A percentile compares a stretch with the other conserved stretches of the same genome.
phyloP scores from a whole-genome alignment of 2,329 filamentous ascomycete species.

The Truncatella angustata region DNA sequence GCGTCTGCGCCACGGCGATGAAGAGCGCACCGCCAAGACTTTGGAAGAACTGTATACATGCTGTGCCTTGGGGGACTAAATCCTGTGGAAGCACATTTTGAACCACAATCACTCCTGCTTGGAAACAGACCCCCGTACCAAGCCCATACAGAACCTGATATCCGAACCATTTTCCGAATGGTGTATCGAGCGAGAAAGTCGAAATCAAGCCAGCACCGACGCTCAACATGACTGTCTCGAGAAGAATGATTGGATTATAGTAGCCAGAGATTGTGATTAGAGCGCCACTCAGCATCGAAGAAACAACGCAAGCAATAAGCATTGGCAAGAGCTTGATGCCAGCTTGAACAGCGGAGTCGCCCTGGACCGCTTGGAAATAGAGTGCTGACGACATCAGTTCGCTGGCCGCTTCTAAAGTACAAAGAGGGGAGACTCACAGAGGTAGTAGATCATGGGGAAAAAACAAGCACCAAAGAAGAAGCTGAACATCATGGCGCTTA shows the following conservation, averaged over 20 bases:
- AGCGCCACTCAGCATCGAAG: conserved; percentile 39
- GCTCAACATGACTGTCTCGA: conserved; percentile 31
- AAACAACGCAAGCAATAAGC: conserved; percentile 46
- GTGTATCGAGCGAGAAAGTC: conserved; percentile 46
- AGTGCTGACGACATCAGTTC: conserved; percentile 31
- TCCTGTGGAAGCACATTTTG: conserved; percentile 49
- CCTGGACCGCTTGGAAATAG: conserved; percentile 52
- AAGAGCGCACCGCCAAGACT: conserved; percentile 64
- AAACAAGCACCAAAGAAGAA: conserved; percentile 50
- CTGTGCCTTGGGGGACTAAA: conserved; percentile 49
- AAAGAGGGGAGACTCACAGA: conserved; percentile 35
- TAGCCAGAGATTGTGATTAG: conserved; percentile 34
- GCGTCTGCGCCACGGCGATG: conserved; percentile 63
- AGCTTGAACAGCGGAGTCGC: conserved; percentile 47
- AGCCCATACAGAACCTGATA: conserved; percentile 56
- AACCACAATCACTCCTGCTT: conserved; percentile 46
- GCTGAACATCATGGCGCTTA: conserved; percentile 36
- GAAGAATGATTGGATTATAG: conserved; percentile 38
- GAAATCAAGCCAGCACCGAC: conserved; percentile 53
- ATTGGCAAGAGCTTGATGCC: conserved; percentile 53
- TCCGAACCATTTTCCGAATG: conserved; percentile 52
- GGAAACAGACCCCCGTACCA: conserved; percentile 49
- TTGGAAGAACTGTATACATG: conserved; percentile 60
- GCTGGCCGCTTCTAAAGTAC: background rate
- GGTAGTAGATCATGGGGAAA: conserved; percentile 53